These are phyloP conservation scores for Microstegium vimineum DNA, from an alignment of 176 grass and related monocot genomes.

Conservation along the genomic window DNA sequence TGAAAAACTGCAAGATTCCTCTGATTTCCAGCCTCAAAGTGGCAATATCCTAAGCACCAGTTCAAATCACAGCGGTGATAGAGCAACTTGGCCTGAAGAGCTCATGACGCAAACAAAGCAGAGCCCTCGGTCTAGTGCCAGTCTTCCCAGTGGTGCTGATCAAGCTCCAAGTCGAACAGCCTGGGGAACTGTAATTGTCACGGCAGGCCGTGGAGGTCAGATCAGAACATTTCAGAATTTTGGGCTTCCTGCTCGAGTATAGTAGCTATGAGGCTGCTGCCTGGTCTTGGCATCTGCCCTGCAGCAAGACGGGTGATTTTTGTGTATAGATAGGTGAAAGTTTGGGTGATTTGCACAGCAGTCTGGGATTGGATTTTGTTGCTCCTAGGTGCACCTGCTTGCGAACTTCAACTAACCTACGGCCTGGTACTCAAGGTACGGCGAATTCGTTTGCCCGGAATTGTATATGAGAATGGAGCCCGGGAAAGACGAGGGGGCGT, in stretches of 20 bases:
- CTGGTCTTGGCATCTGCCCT: constrained; percentile 18
- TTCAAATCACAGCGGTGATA: constrained; percentile 49
- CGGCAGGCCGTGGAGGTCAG: constrained; percentile 69
- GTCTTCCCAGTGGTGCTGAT: constrained; percentile 30
- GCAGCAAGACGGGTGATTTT: constrained; percentile 26
- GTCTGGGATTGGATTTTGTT: constrained; percentile 34
- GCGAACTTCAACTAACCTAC: constrained; percentile 39
- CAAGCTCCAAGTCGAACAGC: constrained; percentile 54
- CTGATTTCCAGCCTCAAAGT: constrained; percentile 36
- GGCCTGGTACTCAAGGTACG: neutral
- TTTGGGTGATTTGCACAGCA: constrained; percentile 29
- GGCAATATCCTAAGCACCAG: constrained; percentile 34
- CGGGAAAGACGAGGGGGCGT: constrained; percentile 19
- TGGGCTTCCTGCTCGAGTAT: constrained; percentile 81
- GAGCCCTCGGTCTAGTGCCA: constrained; percentile 45
- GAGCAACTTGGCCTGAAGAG: constrained; percentile 91
- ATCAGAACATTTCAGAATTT: constrained; percentile 98
- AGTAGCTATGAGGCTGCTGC: constrained; percentile 34
- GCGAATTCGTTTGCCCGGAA: constrained; percentile 25
- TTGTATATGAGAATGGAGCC: constrained; percentile 59
- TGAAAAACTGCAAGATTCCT: constrained; percentile 23
- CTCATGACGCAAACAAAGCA: constrained; percentile 61
- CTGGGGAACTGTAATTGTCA: constrained; percentile 82
- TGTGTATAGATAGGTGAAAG: constrained; percentile 46
- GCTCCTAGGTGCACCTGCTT: constrained; percentile 32